Evolutionary conservation across 495 filamentous ascomycete genomes (phyloP), one percentile per base, ranked within the genome.

Genomic region (Xylaria telfairii): DNA sequence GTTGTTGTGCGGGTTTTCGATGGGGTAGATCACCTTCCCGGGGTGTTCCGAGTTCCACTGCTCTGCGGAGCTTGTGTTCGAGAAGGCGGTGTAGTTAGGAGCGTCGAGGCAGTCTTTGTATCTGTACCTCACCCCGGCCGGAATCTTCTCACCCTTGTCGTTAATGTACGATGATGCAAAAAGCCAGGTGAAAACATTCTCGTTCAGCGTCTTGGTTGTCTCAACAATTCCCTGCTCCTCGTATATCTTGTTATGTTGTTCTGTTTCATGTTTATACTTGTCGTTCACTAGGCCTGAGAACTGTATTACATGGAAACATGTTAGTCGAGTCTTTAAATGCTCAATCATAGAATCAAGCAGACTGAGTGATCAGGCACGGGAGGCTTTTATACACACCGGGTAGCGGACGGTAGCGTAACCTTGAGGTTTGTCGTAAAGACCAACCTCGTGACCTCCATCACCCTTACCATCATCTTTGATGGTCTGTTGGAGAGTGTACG

Each of bases 1-100:
- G 3, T 41, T 57, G 70, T 80, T 79, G 65, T 80, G 78, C 7
- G 77, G 77, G 3, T n/a, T 54, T 67, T 80, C 78, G n/a, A 80
- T 26, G 8, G 78, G 42, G n/a, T 47, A 26, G 1, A 21, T 41
- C 7, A 28, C 32, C 42, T 57, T 42, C 41, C 67, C 62, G 8
- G 26, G 13, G 57, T 72, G 28, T 19, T 74, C 67, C 0, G 73
- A 67, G 68, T 74, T 79, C 73, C 73, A 77, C 39, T 46, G 28
- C 53, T 44, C 37, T 42, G 70, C 69, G 3, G 77, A 79, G 5
- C 64, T 74, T 51, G 39, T 46, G 60, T 63, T 63, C 9, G 72
- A 73, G 54, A 79, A 79, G 51, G 75, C 74, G 24, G 74, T 76
- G 69, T 79, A 78, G 57, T 78, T 76, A n/a, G 76, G 74, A 0